A percentile compares a stretch with the other conserved stretches of the same genome.
Evolutionary conservation across 371 early-diverging fungal species (phyloP).

Genomic region (Homolaphlyctis polyrhiza): DNA sequence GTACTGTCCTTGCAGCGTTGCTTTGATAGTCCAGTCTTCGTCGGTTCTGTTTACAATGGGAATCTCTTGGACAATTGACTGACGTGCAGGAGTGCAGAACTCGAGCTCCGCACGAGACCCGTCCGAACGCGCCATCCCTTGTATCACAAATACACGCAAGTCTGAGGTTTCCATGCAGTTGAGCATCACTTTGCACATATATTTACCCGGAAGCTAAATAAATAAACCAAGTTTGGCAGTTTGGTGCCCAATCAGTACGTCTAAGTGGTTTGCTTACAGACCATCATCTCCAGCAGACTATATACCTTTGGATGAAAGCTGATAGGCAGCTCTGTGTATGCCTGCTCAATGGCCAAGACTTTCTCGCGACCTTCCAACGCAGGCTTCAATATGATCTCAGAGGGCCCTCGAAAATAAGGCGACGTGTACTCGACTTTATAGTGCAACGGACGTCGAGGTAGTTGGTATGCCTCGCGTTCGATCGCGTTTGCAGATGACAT

Average conservation of each 20-base stretch:
- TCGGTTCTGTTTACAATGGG: constrained; percentile 42
- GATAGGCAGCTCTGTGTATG: constrained; percentile 34
- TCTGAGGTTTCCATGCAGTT: constrained; percentile 32
- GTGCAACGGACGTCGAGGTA: constrained; percentile 22
- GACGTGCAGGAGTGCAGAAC: constrained; percentile 32
- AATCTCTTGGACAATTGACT: constrained; percentile 37
- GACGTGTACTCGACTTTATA: constrained; percentile 45
- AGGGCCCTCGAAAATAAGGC: constrained; percentile 32
- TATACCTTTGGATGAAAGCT: constrained; percentile 31
- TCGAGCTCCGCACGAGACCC: constrained; percentile 37
- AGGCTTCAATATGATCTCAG: constrained; percentile 31
- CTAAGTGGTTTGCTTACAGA: not conserved
- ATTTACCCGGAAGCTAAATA: constrained; percentile 35
- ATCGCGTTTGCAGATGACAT: not conserved
- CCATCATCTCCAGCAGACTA: not conserved
- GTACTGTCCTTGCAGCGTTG: constrained; percentile 24
- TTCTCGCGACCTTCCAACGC: constrained; percentile 20
- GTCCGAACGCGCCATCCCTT: constrained; percentile 37
- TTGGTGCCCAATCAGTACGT: not conserved
- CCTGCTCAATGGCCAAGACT: constrained; percentile 22
- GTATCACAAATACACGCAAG: constrained; percentile 31
- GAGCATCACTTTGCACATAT: constrained; percentile 33
- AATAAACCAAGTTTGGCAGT: too few species aligned
- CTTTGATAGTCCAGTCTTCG: constrained; percentile 46
- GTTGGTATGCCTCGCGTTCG: constrained; percentile 22